phyloP scores from a whole-genome alignment of 108 stramenopile genomes.

The Chaetoceros muelleri region DNA sequence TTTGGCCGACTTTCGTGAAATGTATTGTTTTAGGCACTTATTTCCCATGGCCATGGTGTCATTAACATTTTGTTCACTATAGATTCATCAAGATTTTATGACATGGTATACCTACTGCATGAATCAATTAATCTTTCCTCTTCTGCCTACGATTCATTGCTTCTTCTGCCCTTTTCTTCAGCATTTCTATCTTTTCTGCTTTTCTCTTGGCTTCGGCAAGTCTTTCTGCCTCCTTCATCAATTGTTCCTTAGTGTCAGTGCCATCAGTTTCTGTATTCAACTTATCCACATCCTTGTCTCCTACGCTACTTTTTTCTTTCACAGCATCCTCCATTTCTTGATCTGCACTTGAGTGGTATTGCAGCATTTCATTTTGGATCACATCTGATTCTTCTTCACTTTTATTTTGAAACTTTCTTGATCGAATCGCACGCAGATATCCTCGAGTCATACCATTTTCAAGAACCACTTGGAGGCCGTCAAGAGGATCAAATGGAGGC shows the following conservation, averaged over 20 bases:
- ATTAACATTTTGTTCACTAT: no score
- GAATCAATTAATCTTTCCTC: constrained; percentile 13
- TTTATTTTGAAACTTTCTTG: constrained; percentile 20
- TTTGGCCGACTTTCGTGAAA: no score
- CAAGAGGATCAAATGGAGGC: constrained; percentile 60
- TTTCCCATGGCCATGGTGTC: no score
- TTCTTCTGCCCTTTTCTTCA: constrained; percentile 40
- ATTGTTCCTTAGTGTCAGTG: constrained; percentile 17
- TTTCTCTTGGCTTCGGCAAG: constrained; percentile 57
- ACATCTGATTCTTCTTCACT: background rate
- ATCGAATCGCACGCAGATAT: constrained; percentile 34
- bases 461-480: constrained; percentile 68
- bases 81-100: no score
- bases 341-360: background rate
- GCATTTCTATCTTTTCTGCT: constrained; percentile 67
- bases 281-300: constrained; percentile 9
- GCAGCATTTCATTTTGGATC: constrained; percentile 1
- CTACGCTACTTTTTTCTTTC: constrained; percentile 1
- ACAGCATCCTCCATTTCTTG: constrained; percentile 6
- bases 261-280: constrained; percentile 21
- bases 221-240: constrained; percentile 23
- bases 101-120: background rate
- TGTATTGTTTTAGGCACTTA: no score
- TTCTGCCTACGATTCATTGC: constrained; percentile 39
- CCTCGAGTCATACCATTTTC: constrained; percentile 56